phyloP scores from a whole-genome alignment of 139 green algal genomes.

The Pleodorina starrii region DNA sequence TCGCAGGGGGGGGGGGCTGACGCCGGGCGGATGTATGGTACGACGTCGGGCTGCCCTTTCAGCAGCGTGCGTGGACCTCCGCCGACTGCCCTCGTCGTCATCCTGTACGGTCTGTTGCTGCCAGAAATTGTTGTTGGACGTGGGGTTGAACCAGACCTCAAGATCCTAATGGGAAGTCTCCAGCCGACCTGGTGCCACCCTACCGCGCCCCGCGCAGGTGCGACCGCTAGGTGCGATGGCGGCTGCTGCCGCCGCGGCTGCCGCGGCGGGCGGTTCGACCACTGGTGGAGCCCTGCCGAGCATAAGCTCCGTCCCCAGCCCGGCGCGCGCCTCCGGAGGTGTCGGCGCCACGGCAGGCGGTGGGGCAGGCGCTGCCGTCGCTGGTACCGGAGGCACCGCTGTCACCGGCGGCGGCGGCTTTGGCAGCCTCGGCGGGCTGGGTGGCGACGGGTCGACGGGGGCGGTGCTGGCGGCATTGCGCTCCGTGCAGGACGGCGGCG shows the following conservation, averaged over 20 bases:
- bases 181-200: too few species aligned
- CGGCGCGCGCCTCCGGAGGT: background rate
- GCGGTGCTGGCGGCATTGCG: slow-evolving; percentile 45
- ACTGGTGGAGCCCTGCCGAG: background rate
- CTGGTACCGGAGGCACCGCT: background rate
- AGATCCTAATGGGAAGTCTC: too few species aligned
- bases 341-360: background rate
- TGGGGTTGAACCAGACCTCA: too few species aligned
- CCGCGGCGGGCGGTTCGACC: background rate
- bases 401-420: background rate
- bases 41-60: too few species aligned
- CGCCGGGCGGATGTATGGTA: too few species aligned
- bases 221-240: slow-evolving; percentile 43
- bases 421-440: background rate
- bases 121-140: too few species aligned
- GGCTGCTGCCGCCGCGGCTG: slow-evolving; percentile 9
- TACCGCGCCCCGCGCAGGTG: too few species aligned
- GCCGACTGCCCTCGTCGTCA: too few species aligned
- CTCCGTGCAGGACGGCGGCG: slow-evolving; percentile 58
- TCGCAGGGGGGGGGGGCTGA: too few species aligned
- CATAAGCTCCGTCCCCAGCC: background rate
- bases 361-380: background rate
- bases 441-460: background rate
- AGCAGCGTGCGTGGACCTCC: too few species aligned
- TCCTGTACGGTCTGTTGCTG: too few species aligned